Percentiles rank a stretch among this genome's conserved stretches.
phyloP scores from a whole-genome alignment of 352 stramenopile genomes.

The Pythium rishiriense region DNA sequence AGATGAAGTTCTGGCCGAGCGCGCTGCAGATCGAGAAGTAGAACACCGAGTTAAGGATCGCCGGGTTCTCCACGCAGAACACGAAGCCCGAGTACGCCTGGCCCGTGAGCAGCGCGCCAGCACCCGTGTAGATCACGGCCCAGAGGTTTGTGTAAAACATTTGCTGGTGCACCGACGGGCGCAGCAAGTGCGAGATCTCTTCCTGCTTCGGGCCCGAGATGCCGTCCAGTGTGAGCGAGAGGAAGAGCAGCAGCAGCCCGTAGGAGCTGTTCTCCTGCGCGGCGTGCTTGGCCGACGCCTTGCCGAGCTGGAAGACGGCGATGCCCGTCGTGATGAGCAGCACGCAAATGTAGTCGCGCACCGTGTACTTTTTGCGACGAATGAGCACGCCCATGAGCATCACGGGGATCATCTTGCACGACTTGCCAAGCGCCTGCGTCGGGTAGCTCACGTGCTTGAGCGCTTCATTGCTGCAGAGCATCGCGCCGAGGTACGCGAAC shows the following conservation, averaged over 20 bases:
- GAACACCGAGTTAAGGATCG: conserved; percentile 85
- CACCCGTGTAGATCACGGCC: conserved; percentile 83
- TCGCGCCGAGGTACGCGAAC: conserved; percentile 88
- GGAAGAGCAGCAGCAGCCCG: conserved; percentile 85
- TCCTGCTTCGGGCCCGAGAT: conserved; percentile 97
- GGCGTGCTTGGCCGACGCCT: conserved; percentile 66
- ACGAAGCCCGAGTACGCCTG: conserved; percentile 69
- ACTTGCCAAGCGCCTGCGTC: conserved; percentile 98
- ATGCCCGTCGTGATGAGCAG: conserved; percentile 90
- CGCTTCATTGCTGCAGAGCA: conserved; percentile 92
- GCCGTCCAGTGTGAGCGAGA: conserved; percentile 94
- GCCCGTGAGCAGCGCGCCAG: conserved; percentile 71
- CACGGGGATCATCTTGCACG: conserved; percentile 99
- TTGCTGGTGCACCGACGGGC: conserved; percentile 86
- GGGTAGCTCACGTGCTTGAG: conserved; percentile 97
- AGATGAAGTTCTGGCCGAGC: conserved; percentile 99
- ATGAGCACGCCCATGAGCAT: conserved; percentile 94
- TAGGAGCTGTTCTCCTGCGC: conserved; percentile 90
- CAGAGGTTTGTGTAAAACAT: conserved; percentile 92
- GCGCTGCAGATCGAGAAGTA: conserved; percentile 96
- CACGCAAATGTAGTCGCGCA: conserved; percentile 90
- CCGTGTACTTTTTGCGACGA: conserved; percentile 89
- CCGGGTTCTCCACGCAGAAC: conserved; percentile 84
- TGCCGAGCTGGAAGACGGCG: conserved; percentile 89
- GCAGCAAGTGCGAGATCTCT: conserved; percentile 71